Evolutionary conservation across 2,329 filamentous ascomycete species (phyloP).

Genomic region (Teratosphaeria zuluensis): DNA sequence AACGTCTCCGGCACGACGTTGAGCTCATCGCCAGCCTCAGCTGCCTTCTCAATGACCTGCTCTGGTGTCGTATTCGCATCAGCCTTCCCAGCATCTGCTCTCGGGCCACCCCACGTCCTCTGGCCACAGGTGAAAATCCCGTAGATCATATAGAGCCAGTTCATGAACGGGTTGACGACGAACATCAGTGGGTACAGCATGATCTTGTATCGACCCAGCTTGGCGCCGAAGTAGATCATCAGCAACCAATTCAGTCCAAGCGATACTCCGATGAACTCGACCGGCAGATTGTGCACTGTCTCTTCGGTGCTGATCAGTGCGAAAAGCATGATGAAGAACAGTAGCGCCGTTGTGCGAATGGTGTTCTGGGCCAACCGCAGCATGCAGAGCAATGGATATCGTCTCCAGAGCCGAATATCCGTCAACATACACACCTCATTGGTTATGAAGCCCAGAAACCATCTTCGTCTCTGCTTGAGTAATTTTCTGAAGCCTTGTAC

Average conservation of each 20-base stretch:
- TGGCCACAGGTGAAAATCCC: conserved; percentile 91
- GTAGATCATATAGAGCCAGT: conserved; percentile 97
- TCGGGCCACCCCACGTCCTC: conserved; percentile 88
- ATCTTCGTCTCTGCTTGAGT: conserved; percentile 86
- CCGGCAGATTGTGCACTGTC: conserved; percentile 66
- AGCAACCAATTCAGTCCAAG: conserved; percentile 87
- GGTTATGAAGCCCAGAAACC: conserved; percentile 65
- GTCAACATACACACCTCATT: conserved; percentile 99
- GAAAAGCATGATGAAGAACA: conserved; percentile 90
- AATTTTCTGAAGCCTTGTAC: conserved; percentile 79
- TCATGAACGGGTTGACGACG: conserved; percentile 88
- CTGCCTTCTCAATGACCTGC: conserved; percentile 74
- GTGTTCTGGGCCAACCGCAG: conserved; percentile 94
- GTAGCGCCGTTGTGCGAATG: conserved; percentile 81
- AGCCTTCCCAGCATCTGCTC: conserved; percentile 77
- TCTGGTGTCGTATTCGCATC: conserved; percentile 66
- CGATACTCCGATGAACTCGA: conserved; percentile 88
- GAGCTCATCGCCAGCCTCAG: conserved; percentile 71
- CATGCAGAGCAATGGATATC: conserved; percentile 76
- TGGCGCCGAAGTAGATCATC: conserved; percentile 91
- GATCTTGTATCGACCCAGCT: conserved; percentile 81
- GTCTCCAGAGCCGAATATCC: conserved; percentile 80
- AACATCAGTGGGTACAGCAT: conserved; percentile 93
- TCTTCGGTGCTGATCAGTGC: conserved; percentile 79
- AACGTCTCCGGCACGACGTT: conserved; percentile 87